phyloP scores from a whole-genome alignment of 495 filamentous ascomycete genomes.

The Penicillium silybi region DNA sequence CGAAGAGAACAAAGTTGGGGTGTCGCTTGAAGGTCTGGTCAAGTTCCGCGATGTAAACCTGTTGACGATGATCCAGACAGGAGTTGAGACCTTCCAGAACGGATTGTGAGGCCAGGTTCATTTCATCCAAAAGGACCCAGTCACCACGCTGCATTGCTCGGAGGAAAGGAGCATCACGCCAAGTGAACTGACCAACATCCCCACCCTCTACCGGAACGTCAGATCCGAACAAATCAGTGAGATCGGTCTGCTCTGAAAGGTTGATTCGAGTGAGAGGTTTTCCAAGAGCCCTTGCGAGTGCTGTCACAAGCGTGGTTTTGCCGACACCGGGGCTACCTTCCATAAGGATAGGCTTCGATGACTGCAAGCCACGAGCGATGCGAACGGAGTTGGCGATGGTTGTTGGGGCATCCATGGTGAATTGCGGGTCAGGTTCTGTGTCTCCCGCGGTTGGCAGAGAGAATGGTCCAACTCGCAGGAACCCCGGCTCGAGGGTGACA shows the following conservation, averaged over 20 bases:
- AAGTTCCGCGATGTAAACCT: constrained; percentile 91
- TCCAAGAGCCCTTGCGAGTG: constrained; percentile 72
- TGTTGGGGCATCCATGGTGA: constrained; percentile 82
- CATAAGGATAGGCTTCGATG: constrained; percentile 84
- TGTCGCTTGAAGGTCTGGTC: constrained; percentile 90
- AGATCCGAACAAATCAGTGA: constrained; percentile 96
- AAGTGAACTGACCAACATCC: constrained; percentile 80
- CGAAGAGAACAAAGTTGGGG: constrained; percentile 86
- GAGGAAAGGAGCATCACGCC: constrained; percentile 93
- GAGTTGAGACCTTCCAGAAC: constrained; percentile 96
- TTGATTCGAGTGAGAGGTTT: constrained; percentile 88
- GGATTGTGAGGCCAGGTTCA: constrained; percentile 97
- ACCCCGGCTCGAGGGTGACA: constrained; percentile 43
- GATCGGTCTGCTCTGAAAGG: constrained; percentile 93
- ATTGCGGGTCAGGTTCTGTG: constrained; percentile 53
- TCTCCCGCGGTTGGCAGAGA: constrained; percentile 49
- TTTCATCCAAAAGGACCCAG: constrained; percentile 97
- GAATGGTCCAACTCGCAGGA: constrained; percentile 69
- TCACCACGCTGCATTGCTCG: constrained; percentile 92
- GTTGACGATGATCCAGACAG: constrained; percentile 93
- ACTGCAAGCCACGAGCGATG: constrained; percentile 83
- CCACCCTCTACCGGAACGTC: constrained; percentile 93
- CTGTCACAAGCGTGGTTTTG: constrained; percentile 89
- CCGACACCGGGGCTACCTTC: constrained; percentile 97
- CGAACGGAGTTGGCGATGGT: constrained; percentile 86